A percentile compares a stretch with the other conserved stretches of the same genome.
These are phyloP conservation scores for Calycina herbarum DNA, from an alignment of 2,329 filamentous ascomycete genomes.

Conservation along the genomic window DNA sequence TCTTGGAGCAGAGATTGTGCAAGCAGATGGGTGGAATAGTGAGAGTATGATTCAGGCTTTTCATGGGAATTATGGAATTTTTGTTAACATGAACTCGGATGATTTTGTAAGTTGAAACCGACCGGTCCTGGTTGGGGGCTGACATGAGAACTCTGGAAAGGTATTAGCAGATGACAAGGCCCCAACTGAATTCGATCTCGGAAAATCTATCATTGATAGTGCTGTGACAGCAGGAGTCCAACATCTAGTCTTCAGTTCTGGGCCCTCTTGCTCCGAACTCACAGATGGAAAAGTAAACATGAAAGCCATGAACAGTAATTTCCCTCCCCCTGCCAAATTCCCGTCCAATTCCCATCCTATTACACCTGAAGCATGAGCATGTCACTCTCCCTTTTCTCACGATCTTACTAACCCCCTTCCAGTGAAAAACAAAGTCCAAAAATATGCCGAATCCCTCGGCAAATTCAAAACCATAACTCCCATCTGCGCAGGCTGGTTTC, in stretches of 20 bases:
- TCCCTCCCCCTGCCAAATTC: neutral
- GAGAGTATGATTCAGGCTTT: neutral
- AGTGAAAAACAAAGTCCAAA: constrained; percentile 1
- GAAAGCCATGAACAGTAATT: constrained; percentile 2
- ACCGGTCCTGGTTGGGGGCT: neutral
- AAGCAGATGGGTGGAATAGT: neutral
- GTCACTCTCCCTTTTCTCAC: neutral
- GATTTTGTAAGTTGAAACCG: constrained; percentile 1
- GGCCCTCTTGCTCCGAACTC: neutral
- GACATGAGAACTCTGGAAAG: neutral
- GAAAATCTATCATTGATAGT: neutral
- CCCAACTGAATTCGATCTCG: neutral
- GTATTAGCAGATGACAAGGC: neutral
- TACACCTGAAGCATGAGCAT: too few species aligned
- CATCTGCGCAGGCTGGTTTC: neutral
- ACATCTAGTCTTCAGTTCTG: neutral
- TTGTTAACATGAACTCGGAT: neutral
- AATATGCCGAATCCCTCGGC: neutral
- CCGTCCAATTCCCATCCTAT: too few species aligned
- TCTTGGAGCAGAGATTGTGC: neutral
- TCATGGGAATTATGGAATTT: neutral
- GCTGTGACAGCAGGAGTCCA: neutral
- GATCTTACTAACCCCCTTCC: neutral
- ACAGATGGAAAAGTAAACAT: constrained; percentile 1
- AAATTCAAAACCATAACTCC: neutral